Conservation (phyloP, 345 rosid genomes). For the Aurinia saxatilis region DNA sequence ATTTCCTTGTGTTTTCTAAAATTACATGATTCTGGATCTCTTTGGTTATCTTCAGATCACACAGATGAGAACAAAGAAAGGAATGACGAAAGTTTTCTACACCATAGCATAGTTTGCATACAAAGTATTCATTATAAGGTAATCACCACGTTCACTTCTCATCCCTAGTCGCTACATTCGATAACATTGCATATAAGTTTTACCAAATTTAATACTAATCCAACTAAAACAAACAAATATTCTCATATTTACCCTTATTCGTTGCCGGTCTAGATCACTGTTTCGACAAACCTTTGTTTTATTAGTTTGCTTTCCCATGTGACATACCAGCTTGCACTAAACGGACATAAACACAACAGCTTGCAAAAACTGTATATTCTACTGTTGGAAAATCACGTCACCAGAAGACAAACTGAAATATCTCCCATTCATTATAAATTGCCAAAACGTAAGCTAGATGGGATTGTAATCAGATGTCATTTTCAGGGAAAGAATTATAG, state of each 20-base stretch:
- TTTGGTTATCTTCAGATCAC: constrained; percentile 46
- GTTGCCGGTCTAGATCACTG: not conserved
- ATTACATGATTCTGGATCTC: not conserved
- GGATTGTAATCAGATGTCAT: constrained; percentile 12
- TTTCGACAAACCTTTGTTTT: not conserved
- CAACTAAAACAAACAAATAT: no score
- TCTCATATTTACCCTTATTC: not conserved
- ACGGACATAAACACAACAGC: not conserved
- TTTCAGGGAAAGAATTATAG: constrained; percentile 22
- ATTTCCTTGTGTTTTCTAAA: not conserved
- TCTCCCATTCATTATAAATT: not conserved
- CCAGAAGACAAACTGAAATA: constrained; percentile 3
- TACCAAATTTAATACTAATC: no score
- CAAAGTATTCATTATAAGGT: no score
- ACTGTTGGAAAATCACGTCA: not conserved
- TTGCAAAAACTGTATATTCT: not conserved
- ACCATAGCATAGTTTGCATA: constrained; percentile 22
- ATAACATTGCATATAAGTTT: no score
- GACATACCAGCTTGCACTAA: not conserved
- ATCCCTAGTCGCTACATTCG: no score
- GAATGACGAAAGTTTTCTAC: constrained; percentile 63
- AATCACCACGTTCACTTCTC: no score
- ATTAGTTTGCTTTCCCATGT: no score
- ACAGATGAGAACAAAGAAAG: constrained; percentile 68
- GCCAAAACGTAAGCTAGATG: constrained; percentile 25